Base-by-base conservation (phyloP, 805 yeast species). In the Nakazawaea populi region DNA sequence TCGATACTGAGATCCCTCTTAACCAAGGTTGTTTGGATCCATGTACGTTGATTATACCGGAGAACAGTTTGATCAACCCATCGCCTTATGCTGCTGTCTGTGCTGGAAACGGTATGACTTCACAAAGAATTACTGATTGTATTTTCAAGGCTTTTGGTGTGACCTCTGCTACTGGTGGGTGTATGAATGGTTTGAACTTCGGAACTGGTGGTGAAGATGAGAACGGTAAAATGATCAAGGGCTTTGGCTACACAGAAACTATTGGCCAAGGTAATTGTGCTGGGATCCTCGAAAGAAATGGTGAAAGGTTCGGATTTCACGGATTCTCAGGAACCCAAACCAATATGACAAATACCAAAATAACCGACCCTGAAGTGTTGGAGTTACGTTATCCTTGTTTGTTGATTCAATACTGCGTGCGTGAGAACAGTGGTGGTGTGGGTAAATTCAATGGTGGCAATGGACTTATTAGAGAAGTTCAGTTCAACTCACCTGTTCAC, bases 141-240 rank as follows among this genome's bases (percentile, higher is more conserved):
- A 76, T 89, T 35, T 71, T 89, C 58, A 82, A 81, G 57, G 90
- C 96, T 0, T 87, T 89, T 62, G 74, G 77, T 53, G 86, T 87
- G 4, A 83, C 87, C 62, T 95, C 95, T 2, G 95, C 88, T 53
- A 87, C 95, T 1, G 96, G 89, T 64, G 94, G 95, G 32, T 88
- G 90, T 51, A 85, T 91, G 65, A 89, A 89, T 66, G 89, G 88
- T 65, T 76, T 89, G 56, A 88, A 94, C 0, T 89, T 87, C 68
- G 96, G 95, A 11, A 75, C 76, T 27, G 83, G 80, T 50, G 88
- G 85, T 40, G 72, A 73, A 43, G 67, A 65, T 46, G 68, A 66
- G 11, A 57, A 52, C 3, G 62, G 66, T 12, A 63, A 75, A 42
- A 59, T 61, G 27, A 54, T 70, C 29, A 63, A 70, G 9, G 71